Conservation (phyloP, 305 asterid genomes). For the Solanum aculeatissimum region DNA sequence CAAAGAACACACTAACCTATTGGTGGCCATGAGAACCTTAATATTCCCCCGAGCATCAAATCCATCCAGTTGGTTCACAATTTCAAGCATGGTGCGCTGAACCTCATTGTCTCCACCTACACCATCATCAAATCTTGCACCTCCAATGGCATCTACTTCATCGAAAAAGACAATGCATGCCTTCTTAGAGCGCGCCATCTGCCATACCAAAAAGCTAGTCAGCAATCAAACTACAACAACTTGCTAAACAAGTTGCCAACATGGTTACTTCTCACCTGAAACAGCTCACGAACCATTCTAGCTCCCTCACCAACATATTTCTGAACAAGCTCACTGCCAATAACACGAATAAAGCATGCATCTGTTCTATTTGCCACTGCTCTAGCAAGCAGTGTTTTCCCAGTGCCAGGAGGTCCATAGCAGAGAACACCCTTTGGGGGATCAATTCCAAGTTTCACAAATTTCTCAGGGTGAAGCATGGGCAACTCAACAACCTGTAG, state of each 20-base stretch:
- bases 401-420: slow-evolving; percentile 98
- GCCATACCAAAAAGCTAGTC: slow-evolving; percentile 5
- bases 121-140: slow-evolving; percentile 98
- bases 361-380: slow-evolving; percentile 97
- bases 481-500: slow-evolving; percentile 91
- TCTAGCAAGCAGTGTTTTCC: slow-evolving; percentile 47
- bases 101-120: slow-evolving; percentile 98
- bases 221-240: background rate
- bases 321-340: slow-evolving; percentile 96
- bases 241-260: background rate
- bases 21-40: slow-evolving; percentile 43
- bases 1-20: slow-evolving; percentile 12
- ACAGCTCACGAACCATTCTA: slow-evolving; percentile 96
- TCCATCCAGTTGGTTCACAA: slow-evolving; percentile 97
- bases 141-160: slow-evolving; percentile 97
- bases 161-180: slow-evolving; percentile 97
- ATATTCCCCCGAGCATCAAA: slow-evolving; percentile 94
- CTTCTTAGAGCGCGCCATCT: slow-evolving; percentile 99
- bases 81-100: slow-evolving; percentile 97
- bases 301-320: slow-evolving; percentile 99
- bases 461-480: slow-evolving; percentile 97
- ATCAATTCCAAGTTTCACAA: slow-evolving; percentile 92
- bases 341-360: slow-evolving; percentile 95
- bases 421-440: slow-evolving; percentile 99
- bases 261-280: slow-evolving; percentile 38